Evolutionary conservation across 2,329 filamentous ascomycete genomes (phyloP), one percentile per base, ranked within the genome.

Genomic region (Dothidotthia symphoricarpi): DNA sequence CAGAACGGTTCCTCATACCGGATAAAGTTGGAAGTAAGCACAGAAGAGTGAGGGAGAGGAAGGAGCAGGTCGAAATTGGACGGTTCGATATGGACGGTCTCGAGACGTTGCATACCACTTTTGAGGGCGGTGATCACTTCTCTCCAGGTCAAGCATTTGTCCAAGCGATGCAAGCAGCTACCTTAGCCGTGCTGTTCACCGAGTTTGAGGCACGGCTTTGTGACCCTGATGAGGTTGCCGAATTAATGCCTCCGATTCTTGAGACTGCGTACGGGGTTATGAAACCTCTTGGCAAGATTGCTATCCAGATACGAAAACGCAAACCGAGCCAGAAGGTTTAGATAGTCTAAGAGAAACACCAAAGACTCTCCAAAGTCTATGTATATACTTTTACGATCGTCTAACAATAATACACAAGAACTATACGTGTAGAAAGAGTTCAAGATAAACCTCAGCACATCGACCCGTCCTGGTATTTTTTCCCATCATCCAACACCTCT

Each of bases 171-270:
- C 49, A 57, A 24, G 38, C 46, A 15, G 51, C 50, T 1, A 58
- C 59, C 6, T 27, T 61, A 4, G 46, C 46, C 4, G 48, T 63
- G 3, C 16, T 63, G 10, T 29, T 57, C 9, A 45, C 32, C 8
- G 55, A 59, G 19, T 63, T 57, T 14, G 58, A 63, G 16, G 29
- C 61, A 6, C 44, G 60, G 16, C 26, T 61, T 4, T 59, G 51
- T 16, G 59, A 62, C 28, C 22, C 37, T 1, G 56, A 56, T 1
- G 30, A 32, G 9, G 39, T 49, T 4, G 56, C 59, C 8, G 36
- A 33, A n/a, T 32, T 31, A 7, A 28, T 60, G 28, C 58, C 56
- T 19, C 30, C 43, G 7, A 11, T 46, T 10, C 31, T 41, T 2
- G 45, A 53, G 12, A 19, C 41, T 7, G 58, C 55, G 9, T 61